Conservation (phyloP, 306 rosid species). For the Trifolium fragiferum region DNA sequence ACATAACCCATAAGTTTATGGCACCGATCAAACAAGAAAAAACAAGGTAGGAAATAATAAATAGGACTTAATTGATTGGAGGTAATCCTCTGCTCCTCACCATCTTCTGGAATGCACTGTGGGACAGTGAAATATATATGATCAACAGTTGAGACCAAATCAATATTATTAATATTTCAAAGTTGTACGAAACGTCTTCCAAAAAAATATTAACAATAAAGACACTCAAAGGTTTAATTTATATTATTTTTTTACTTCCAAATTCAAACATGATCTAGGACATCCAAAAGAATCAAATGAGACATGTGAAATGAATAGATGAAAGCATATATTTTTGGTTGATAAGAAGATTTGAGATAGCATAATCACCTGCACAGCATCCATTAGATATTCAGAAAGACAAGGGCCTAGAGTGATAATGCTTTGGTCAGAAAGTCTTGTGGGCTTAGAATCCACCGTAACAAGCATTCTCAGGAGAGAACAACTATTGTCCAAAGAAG, state of each 20-base stretch:
- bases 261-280: not conserved
- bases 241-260: not conserved
- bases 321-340: constrained; percentile 7
- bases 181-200: not conserved
- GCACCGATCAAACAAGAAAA: constrained; percentile 69
- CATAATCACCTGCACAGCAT: constrained; percentile 61
- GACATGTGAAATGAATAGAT: not conserved
- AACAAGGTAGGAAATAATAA: constrained; percentile 71
- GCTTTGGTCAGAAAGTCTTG: constrained; percentile 61
- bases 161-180: constrained; percentile 32
- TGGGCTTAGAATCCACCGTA: constrained; percentile 62
- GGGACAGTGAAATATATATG: constrained; percentile 33
- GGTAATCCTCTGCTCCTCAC: constrained; percentile 32
- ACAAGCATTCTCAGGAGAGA: constrained; percentile 72
- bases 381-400: constrained; percentile 66
- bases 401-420: constrained; percentile 53
- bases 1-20: constrained; percentile 63
- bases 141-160: not conserved
- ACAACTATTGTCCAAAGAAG: constrained; percentile 67
- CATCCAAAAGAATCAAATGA: constrained; percentile 22
- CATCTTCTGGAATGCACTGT: constrained; percentile 61
- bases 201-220: not conserved
- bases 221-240: not conserved
- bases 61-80: constrained; percentile 40
- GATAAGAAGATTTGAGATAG: constrained; percentile 13